Percentiles rank a stretch among this genome's conserved stretches.
These are phyloP conservation scores for Carex arenaria DNA, from an alignment of 202 grass and related monocot genomes.

Conservation along the genomic window DNA sequence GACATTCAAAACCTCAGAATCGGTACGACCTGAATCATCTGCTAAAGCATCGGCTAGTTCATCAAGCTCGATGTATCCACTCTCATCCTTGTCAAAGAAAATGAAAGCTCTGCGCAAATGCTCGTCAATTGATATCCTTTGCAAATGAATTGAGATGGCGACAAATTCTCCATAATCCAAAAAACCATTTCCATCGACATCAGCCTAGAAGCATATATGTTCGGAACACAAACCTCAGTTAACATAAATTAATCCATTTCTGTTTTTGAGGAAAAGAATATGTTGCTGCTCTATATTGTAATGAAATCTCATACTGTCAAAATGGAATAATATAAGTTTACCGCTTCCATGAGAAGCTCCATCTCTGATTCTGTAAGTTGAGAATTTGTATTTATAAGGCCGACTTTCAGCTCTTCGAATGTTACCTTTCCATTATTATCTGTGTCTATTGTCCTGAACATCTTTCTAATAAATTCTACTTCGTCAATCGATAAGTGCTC, in stretches of 20 bases:
- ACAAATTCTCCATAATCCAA: slow-evolving; percentile 98
- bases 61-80: slow-evolving; percentile 64
- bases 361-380: slow-evolving; percentile 88
- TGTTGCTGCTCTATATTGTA: not conserved
- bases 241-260: not conserved
- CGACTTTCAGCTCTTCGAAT: slow-evolving; percentile 67
- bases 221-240: not conserved
- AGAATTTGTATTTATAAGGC: slow-evolving; percentile 73
- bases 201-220: slow-evolving; percentile 37
- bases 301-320: not conserved
- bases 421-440: slow-evolving; percentile 67
- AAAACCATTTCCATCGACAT: slow-evolving; percentile 84
- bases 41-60: slow-evolving; percentile 75
- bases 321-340: slow-evolving; percentile 23
- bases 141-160: slow-evolving; percentile 86
- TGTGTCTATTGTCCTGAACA: slow-evolving; percentile 88
- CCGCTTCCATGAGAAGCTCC: slow-evolving; percentile 95
- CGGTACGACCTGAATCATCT: slow-evolving; percentile 54
- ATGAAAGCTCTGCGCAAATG: slow-evolving; percentile 89
- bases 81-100: slow-evolving; percentile 91
- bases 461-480: slow-evolving; percentile 85
- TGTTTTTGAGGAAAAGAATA: not conserved
- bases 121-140: slow-evolving; percentile 81
- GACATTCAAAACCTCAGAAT: slow-evolving; percentile 58
- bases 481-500: slow-evolving; percentile 89